Evolutionary conservation across 2,329 filamentous ascomycete genomes (phyloP).

Genomic region (Acrocalymma vagum): DNA sequence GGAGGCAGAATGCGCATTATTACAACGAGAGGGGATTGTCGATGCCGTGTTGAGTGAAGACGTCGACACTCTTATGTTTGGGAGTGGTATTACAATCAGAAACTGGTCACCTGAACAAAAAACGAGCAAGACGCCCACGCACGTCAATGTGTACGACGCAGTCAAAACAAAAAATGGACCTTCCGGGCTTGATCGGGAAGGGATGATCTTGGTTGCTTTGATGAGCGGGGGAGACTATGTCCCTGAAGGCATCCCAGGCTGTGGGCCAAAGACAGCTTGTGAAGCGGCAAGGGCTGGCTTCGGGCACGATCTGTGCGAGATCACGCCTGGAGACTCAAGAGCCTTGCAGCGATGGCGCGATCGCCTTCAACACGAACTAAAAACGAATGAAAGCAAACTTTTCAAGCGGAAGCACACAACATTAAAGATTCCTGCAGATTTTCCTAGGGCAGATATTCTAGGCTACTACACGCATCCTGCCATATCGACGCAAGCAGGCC

Average conservation of each 20-base stretch:
- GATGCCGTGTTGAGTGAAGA: conserved; percentile 96
- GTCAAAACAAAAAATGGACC: conserved; percentile 61
- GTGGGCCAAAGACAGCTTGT: conserved; percentile 86
- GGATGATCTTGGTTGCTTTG: conserved; percentile 92
- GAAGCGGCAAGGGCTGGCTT: conserved; percentile 91
- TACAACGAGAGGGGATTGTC: conserved; percentile 74
- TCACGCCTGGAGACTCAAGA: conserved; percentile 66
- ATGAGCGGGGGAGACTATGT: conserved; percentile 97
- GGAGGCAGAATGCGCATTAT: conserved; percentile 90
- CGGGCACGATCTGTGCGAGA: conserved; percentile 74
- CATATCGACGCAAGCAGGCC: conserved; percentile 70
- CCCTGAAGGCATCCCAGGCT: conserved; percentile 85
- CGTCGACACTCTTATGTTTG: conserved; percentile 98
- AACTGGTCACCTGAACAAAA: conserved; percentile 82
- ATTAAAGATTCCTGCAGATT: conserved; percentile 78
- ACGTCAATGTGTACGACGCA: conserved; percentile 83
- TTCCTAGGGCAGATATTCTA: conserved; percentile 81
- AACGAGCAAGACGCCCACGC: conserved; percentile 76
- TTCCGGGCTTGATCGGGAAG: conserved; percentile 77
- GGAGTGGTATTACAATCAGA: conserved; percentile 78
- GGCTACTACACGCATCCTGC: conserved; percentile 89
- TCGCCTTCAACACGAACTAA: conserved; percentile 76
- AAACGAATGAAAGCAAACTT: conserved; percentile 81
- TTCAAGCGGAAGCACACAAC: conserved; percentile 81
- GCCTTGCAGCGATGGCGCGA: conserved; percentile 76